Evolutionary conservation across 179 eudicot genomes (phyloP).

Genomic region (Drosera spatulata): DNA sequence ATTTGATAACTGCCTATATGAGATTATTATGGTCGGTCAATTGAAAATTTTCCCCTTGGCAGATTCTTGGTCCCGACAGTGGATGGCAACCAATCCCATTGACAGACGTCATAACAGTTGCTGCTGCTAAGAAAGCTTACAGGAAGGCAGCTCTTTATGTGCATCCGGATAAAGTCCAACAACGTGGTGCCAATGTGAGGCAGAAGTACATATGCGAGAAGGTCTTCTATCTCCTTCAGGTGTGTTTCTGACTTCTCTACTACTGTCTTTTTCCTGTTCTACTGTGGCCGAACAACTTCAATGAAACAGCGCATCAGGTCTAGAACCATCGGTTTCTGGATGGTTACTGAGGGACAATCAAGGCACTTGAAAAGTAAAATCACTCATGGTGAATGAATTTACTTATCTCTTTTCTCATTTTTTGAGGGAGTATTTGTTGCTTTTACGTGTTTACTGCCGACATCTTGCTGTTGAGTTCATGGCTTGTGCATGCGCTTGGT

Average conservation of each 20-base stretch:
- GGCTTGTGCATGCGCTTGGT: not conserved
- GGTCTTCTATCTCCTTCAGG: constrained; percentile 98
- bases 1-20: no score
- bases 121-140: constrained; percentile 93
- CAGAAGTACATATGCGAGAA: constrained; percentile 95
- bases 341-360: no score
- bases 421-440: not conserved
- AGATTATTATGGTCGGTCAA: no score
- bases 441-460: no score
- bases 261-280: no score
- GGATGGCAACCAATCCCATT: constrained; percentile 92
- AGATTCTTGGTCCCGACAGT: constrained; percentile 93
- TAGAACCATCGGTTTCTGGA: no score
- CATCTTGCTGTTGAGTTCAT: no score
- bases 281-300: no score
- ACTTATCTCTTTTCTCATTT: not conserved
- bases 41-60: constrained; percentile 6
- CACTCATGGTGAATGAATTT: no score
- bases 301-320: no score
- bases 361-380: no score
- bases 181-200: constrained; percentile 86
- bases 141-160: constrained; percentile 93
- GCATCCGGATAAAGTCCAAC: constrained; percentile 99
- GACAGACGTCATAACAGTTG: constrained; percentile 73
- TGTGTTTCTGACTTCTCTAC: constrained; percentile 9